Evolutionary conservation across 2,329 filamentous ascomycete species (phyloP).

Genomic region (Aspergillus pseudoviridinutans): DNA sequence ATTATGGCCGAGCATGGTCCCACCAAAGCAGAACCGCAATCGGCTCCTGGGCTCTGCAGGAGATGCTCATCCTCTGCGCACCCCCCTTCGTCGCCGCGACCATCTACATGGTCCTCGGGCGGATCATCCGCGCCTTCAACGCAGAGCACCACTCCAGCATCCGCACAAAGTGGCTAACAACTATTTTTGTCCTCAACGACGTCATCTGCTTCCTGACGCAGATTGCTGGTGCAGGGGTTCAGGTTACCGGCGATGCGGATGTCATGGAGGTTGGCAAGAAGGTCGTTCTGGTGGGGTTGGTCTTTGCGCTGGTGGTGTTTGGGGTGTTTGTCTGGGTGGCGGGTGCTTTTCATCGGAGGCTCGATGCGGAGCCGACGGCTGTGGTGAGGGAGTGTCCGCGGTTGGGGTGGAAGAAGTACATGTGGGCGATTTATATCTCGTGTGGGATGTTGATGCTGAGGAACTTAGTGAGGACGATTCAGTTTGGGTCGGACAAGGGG

Average conservation of each 20-base stretch:
- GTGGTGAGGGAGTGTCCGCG: constrained; percentile 11
- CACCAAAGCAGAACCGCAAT: constrained; percentile 24
- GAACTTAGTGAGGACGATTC: constrained; percentile 26
- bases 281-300: constrained; percentile 25
- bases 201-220: constrained; percentile 34
- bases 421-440: constrained; percentile 25
- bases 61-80: constrained; percentile 10
- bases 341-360: constrained; percentile 19
- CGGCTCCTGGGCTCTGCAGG: constrained; percentile 17
- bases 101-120: constrained; percentile 23
- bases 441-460: constrained; percentile 24
- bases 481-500: constrained; percentile 20
- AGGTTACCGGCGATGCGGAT: constrained; percentile 19
- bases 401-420: constrained; percentile 23
- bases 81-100: constrained; percentile 21
- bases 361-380: constrained; percentile 10
- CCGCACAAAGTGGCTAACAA: constrained; percentile 33
- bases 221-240: constrained; percentile 28
- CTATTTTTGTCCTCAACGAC: constrained; percentile 35
- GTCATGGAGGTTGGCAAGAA: constrained; percentile 22
- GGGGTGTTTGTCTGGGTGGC: constrained; percentile 23
- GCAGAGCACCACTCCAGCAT: constrained; percentile 36
- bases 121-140: constrained; percentile 33
- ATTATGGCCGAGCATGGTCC: constrained; percentile 34
- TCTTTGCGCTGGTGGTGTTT: constrained; percentile 28